These are phyloP conservation scores for Diplodia seriata DNA, from an alignment of 2,329 filamentous ascomycete genomes.

Conservation along the genomic window DNA sequence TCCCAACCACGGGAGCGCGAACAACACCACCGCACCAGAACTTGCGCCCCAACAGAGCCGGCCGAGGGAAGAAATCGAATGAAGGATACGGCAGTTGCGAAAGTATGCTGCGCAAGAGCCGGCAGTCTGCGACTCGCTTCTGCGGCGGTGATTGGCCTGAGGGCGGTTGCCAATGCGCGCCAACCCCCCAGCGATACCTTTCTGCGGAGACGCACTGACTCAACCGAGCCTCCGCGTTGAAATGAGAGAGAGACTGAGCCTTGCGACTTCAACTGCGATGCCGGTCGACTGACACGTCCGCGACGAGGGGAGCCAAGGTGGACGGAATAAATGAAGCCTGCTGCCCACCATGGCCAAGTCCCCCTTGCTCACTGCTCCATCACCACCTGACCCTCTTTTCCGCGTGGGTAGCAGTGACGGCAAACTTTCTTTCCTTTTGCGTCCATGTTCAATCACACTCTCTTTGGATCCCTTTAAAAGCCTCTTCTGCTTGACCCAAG, in stretches of 20 bases:
- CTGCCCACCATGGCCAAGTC: constrained; percentile 6
- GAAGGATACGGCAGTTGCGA: neutral
- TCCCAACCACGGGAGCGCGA: neutral
- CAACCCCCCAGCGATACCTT: constrained; percentile 12
- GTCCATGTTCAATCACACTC: neutral
- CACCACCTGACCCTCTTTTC: constrained; percentile 3
- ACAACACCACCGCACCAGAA: neutral
- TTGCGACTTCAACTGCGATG: neutral
- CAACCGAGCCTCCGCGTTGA: constrained; percentile 17
- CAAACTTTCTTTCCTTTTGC: constrained; percentile 5
- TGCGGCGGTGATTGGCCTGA: neutral
- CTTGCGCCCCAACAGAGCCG: neutral
- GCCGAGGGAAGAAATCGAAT: neutral
- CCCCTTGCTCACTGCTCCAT: neutral
- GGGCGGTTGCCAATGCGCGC: constrained; percentile 1
- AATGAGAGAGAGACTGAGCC: constrained; percentile 3
- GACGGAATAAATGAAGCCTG: constrained; percentile 3
- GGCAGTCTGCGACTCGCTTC: neutral
- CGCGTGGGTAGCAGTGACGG: neutral
- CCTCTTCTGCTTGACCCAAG: neutral
- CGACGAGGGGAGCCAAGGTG: neutral
- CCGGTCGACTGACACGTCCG: constrained; percentile 13
- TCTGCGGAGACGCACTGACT: constrained; percentile 21
- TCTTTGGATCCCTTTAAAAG: neutral
- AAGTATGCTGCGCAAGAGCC: neutral